Evolutionary conservation across 805 yeast species (phyloP).

Genomic region (Ascoidea asiatica): DNA sequence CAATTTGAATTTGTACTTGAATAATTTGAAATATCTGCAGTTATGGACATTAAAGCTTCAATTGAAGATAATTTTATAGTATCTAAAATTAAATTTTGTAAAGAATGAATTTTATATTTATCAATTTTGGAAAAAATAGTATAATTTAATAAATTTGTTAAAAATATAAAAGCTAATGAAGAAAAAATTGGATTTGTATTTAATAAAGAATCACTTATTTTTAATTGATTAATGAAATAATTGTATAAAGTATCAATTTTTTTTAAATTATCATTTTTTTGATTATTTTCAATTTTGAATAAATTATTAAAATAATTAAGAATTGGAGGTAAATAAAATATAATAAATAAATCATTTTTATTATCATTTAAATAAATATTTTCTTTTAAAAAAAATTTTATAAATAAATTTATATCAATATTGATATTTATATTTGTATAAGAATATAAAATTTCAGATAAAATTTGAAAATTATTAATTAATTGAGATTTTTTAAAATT

Average conservation of each 20-base stretch:
- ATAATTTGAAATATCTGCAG: slow-evolving; percentile 16
- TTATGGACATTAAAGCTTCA: slow-evolving; percentile 21
- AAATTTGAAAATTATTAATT: slow-evolving; percentile 25
- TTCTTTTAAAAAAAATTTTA: too few relatives aligned
- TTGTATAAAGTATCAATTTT: background rate
- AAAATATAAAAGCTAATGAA: background rate
- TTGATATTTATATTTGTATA: slow-evolving; percentile 25
- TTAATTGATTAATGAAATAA: too few relatives aligned
- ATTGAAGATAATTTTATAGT: slow-evolving; percentile 5
- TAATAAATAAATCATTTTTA: slow-evolving; percentile 47
- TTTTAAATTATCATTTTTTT: too few relatives aligned
- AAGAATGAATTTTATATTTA: background rate
- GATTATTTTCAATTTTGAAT: too few relatives aligned
- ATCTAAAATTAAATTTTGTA: background rate
- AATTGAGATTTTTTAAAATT: background rate
- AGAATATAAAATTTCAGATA: slow-evolving; percentile 54
- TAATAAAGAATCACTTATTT: background rate
- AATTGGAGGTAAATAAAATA: slow-evolving; percentile 49
- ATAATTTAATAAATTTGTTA: background rate
- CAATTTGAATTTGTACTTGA: background rate
- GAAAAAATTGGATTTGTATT: background rate
- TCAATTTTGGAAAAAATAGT: background rate
- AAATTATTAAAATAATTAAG: too few relatives aligned
- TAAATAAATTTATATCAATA: slow-evolving; percentile 15
- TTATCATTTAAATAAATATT: slow-evolving; percentile 5